Base-by-base conservation (phyloP, 352 stramenopile genomes). In the Stephanocyclus meneghinianus region DNA sequence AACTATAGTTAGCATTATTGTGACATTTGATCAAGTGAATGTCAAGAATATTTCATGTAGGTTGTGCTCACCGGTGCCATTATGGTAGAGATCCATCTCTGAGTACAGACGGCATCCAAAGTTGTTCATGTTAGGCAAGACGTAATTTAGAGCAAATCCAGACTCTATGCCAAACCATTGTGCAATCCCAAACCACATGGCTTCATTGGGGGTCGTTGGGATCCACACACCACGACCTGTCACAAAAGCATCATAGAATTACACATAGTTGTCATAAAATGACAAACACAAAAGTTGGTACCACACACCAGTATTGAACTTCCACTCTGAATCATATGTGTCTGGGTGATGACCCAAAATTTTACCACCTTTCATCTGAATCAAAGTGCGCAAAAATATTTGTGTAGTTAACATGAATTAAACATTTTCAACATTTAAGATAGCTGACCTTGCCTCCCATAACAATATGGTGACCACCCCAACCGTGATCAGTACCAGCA, bases 321-420 rank as follows among this genome's bases (percentile, higher is more conserved):
- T 10, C 30, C 72, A 63, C 13, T 64, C 29, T 3, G 32, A 7
- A 32, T 72, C 18, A 37, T 85, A 85, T 50, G 29, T 85, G 2
- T 64, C 32, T 21, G 89, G 89, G 78, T 93, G 92, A 21, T 79
- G 2, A 56, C 90, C 90, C 16, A 91, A 48, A 21, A 94, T 82
- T 48, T 66, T 66, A 8, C 81, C 79, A 18, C 88, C 85, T 37
- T 90, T 82, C 8, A 92, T 37, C 29, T 63, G 44, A 45, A 61
- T 37, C 18, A 73, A 13, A 56, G 45, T 13, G 51, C n/a, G n/a
- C n/a, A 26, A 26, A 0, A 26, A 26, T 32, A 50, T 10, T 59
- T 6, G 18, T n/a, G 21, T 1, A n/a, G n/a, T n/a, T n/a, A n/a
- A n/a, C n/a, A n/a, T n/a, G n/a, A n/a, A n/a, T n/a, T n/a, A n/a